Conservation (phyloP, 1,139 yeast species). For the Pichia sp. region DNA sequence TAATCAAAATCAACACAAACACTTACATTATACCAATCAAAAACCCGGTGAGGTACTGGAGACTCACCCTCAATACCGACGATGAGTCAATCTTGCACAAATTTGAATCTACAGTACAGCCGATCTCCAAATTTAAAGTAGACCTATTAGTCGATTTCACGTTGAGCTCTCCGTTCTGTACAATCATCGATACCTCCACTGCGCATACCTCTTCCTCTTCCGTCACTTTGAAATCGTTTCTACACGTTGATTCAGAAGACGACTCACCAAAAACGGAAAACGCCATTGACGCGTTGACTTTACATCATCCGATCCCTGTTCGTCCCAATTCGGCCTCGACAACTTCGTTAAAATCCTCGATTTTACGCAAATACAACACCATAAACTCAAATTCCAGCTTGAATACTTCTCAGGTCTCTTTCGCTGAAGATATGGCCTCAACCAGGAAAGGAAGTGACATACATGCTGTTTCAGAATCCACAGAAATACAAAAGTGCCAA, state of each 20-base stretch:
- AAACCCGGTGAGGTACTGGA: slow-evolving; percentile 73
- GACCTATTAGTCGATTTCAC: slow-evolving; percentile 11
- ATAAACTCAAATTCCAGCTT: slow-evolving; percentile 2
- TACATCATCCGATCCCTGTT: slow-evolving; percentile 18
- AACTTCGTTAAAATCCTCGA: slow-evolving; percentile 13
- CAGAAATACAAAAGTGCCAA: slow-evolving; percentile 4
- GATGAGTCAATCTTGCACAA: slow-evolving; percentile 2
- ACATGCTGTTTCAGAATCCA: slow-evolving; percentile 7
- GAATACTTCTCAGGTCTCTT: slow-evolving; percentile 6
- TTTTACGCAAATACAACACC: slow-evolving; percentile 3
- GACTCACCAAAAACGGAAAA: slow-evolving; percentile 4
- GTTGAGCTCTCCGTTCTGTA: slow-evolving; percentile 15
- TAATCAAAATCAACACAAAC: slow-evolving; percentile 48
- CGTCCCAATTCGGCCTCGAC: slow-evolving; percentile 15
- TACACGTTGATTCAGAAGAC: slow-evolving; percentile 33
- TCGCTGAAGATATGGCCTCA: not conserved
- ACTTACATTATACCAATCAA: slow-evolving; percentile 63
- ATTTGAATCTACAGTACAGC: slow-evolving; percentile 10
- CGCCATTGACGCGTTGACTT: not conserved
- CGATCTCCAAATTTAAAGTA: slow-evolving; percentile 12
- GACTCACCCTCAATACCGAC: slow-evolving; percentile 43
- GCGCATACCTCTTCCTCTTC: not conserved
- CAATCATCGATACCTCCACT: slow-evolving; percentile 4
- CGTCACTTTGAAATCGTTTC: slow-evolving; percentile 7
- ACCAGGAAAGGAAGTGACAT: slow-evolving; percentile 5